Evolutionary conservation across 257 asterid genomes (phyloP), one percentile per base, ranked within the genome.

Genomic region (Solanum chilense): DNA sequence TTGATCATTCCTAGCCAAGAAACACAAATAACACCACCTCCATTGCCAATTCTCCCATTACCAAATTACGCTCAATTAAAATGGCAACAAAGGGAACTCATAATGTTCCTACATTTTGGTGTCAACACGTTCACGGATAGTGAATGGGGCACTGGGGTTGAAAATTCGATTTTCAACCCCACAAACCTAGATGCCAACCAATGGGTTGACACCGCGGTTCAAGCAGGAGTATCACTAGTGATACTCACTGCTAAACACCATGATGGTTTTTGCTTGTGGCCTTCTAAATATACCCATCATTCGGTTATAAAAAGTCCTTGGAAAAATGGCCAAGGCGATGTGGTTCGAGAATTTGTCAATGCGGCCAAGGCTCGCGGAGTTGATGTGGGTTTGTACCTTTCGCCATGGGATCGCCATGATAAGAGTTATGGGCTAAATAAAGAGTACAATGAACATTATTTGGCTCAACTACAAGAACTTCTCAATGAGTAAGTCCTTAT

Each of bases 261-360:
- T 78, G 99, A 97, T 27, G 99, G 99, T 7, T 97, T 97, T 80
- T 97, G 99, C 93, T 85, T 97, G 84, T 97, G 99, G 99, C 99
- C 99, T 39, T 95, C 99, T 1, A 92, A 73, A 27, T 95, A 95
- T 88, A 94, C 99, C 0, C 91, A 95, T 58, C 98, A 97, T 64
- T 97, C 99, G 0, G 98, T 95, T n/a, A 29, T 92, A 12, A 90
- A 90, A 44, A 97, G 99, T 71, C 96, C 96, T 3, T 97, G 98
- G 98, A 90, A 87, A 76, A 88, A 91, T 52, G 99, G 99, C 23
- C 82, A 52, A 5, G 99, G 99, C 1, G 98, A 97, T 62, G 98
- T 97, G 12, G 92, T 97, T 16, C 81, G 12, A 13, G 99, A 95
- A 64, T 92, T 95, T 45, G 95, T 90, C n/a, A 16, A 66, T 11